Conservation (phyloP, 257 asterid genomes). For the Nemophila menziesii region DNA sequence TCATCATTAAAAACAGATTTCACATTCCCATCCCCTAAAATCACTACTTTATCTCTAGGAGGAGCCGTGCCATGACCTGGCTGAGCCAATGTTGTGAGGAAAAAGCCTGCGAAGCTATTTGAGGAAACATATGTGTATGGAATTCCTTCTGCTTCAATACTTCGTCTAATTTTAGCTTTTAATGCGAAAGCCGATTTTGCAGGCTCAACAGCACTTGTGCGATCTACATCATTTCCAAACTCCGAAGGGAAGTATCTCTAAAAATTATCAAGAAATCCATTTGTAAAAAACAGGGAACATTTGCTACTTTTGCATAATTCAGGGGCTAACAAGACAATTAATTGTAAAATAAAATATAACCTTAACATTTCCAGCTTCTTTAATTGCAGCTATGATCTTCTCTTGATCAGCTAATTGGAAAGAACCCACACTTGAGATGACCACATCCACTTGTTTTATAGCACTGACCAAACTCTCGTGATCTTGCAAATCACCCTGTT, state of each 20-base stretch:
- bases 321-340: no score
- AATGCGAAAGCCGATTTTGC: conserved; percentile 5
- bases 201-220: conserved; percentile 6
- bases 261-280: neutral
- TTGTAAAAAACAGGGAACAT: no score
- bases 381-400: conserved; percentile 22
- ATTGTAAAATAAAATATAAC: no score
- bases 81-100: conserved; percentile 5
- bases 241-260: conserved; percentile 8
- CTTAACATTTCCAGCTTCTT: conserved; percentile 26
- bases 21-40: conserved; percentile 39
- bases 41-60: conserved; percentile 31
- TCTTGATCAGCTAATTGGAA: conserved; percentile 11
- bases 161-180: conserved; percentile 9
- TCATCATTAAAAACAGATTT: conserved; percentile 38
- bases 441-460: conserved; percentile 29
- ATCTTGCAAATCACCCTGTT: conserved; percentile 22
- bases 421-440: conserved; percentile 15
- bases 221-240: conserved; percentile 12
- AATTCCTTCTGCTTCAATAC: conserved; percentile 10
- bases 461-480: conserved; percentile 13
- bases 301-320: no score
- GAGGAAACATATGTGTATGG: conserved; percentile 4
- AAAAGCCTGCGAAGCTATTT: conserved; percentile 8
- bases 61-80: conserved; percentile 14